Percentiles rank a stretch among this genome's conserved stretches.
Evolutionary conservation across 192 early-diverging fungal genomes (phyloP).

Genomic region (Coemansia sp.): DNA sequence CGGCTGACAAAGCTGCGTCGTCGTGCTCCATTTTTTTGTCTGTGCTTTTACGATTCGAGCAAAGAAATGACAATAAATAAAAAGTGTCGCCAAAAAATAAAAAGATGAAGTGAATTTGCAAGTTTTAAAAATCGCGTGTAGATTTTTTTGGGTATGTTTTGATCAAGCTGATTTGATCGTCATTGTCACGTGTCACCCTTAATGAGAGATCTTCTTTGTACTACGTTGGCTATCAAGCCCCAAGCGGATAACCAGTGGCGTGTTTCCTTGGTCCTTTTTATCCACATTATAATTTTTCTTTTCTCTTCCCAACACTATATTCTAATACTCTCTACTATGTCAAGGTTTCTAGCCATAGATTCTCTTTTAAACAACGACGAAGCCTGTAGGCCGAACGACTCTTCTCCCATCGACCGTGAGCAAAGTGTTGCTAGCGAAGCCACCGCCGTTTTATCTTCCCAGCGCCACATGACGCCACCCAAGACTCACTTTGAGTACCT

Average conservation of each 20-base stretch:
- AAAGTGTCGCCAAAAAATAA: neutral
- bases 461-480: neutral
- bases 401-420: neutral
- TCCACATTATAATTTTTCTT: neutral
- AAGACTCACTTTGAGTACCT: neutral
- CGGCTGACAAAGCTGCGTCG: neutral
- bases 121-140: too few relatives aligned
- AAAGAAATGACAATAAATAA: neutral
- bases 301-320: neutral
- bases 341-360: neutral
- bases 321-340: neutral
- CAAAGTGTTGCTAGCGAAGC: slow-evolving; percentile 1
- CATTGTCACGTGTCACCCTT: neutral
- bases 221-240: too few relatives aligned
- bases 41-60: neutral
- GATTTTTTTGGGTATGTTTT: too few relatives aligned
- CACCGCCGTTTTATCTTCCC: neutral
- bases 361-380: neutral
- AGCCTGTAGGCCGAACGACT: neutral
- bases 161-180: neutral
- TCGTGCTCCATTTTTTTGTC: slow-evolving; percentile 3
- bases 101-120: too few relatives aligned
- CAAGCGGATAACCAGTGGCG: too few relatives aligned
- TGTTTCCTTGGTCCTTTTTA: neutral
- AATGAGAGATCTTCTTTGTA: too few relatives aligned